A percentile compares a stretch with the other conserved stretches of the same genome.
Conservation (phyloP, 2,329 filamentous ascomycete genomes). For the Fusarium napiforme region DNA sequence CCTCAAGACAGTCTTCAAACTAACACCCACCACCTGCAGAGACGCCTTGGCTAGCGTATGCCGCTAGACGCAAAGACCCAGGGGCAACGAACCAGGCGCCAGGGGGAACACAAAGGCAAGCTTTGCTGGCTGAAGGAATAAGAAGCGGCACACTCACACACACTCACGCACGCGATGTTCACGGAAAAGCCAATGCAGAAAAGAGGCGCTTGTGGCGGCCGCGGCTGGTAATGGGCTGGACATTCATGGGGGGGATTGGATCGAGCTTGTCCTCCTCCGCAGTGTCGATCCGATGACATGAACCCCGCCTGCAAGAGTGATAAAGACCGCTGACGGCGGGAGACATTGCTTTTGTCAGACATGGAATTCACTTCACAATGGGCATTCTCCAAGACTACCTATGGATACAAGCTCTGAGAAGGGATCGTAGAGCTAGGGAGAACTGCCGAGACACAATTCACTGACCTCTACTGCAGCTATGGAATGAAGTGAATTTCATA, state of each 20-base stretch:
- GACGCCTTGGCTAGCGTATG: constrained; percentile 29
- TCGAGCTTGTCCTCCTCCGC: constrained; percentile 20
- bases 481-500: constrained; percentile 28
- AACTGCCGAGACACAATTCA: constrained; percentile 13
- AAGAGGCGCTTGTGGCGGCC: constrained; percentile 42
- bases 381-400: not conserved
- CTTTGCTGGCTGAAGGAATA: constrained; percentile 8
- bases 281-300: constrained; percentile 37
- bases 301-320: constrained; percentile 9
- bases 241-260: constrained; percentile 3
- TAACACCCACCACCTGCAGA: constrained; percentile 35
- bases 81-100: constrained; percentile 11
- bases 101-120: not conserved
- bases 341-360: constrained; percentile 19
- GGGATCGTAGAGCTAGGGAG: constrained; percentile 2
- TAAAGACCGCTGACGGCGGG: not conserved
- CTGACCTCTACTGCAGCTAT: not conserved
- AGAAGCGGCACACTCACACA: not conserved
- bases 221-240: constrained; percentile 19
- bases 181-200: constrained; percentile 15
- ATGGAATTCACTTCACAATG: not conserved
- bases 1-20: constrained; percentile 25
- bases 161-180: constrained; percentile 5
- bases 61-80: constrained; percentile 23
- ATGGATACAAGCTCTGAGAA: not conserved